Base-by-base conservation (phyloP, 352 stramenopile species). In the Phytophthora pisi region DNA sequence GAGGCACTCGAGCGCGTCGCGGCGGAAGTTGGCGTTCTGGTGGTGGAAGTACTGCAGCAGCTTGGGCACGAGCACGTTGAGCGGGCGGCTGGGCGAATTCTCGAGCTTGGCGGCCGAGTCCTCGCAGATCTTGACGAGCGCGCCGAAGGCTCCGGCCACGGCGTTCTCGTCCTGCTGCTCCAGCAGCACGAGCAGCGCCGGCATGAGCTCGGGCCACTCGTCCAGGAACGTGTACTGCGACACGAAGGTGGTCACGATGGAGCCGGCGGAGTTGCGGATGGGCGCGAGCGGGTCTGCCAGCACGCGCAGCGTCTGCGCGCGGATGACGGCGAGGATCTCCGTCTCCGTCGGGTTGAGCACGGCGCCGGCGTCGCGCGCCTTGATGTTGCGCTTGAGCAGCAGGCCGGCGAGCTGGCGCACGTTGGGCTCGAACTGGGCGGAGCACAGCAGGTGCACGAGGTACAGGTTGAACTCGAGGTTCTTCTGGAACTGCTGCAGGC, bases 381-480 rank as follows among this genome's bases (percentile, higher is more conserved):
- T 96, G 68, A 96, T 89, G 65, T 93, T 95, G 61, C 86, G 85
- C 76, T 96, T 96, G 59, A 96, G 86, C 55, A 96, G 59, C 51
- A 96, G 64, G 0, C 88, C 88, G 0, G 88, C 88, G 57, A 95
- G 67, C 68, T 96, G 84, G 6, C 88, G 88, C 54, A 95, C 81
- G 56, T 84, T 85, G 23, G 72, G 66, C 49, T 95, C 80, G 43
- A 69, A 51, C 34, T 93, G 80, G 16, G 68, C 13, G 5, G 77
- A 75, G 73, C 83, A 95, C 50, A 96, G 82, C 57, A 96, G 47
- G 61, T 96, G 87, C 43, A 93, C 82, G 50, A 96, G 81, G 70
- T 96, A 96, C 30, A 95, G 75, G 51, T 95, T 93, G 70, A 96
- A 96, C 78, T 96, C 86, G 49, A 93, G 86, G 72, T 96, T 89